Evolutionary conservation across 805 yeast species (phyloP).

Genomic region (Starmera dryadoides): DNA sequence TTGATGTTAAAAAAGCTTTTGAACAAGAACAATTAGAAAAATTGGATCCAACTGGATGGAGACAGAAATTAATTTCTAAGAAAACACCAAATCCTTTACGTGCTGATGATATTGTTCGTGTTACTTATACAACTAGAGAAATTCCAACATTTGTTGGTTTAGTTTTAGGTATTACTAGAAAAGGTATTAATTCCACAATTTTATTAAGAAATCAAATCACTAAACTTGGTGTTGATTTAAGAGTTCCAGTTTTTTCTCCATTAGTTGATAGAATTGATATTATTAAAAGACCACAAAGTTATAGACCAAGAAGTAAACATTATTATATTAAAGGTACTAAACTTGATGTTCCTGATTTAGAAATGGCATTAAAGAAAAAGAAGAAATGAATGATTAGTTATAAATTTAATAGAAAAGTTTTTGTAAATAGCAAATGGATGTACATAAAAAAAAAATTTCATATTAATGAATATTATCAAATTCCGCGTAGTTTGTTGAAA

Average conservation of each 20-base stretch:
- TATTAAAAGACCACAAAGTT: constrained; percentile 62
- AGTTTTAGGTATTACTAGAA: constrained; percentile 68
- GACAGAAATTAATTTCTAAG: constrained; percentile 46
- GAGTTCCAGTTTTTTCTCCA: constrained; percentile 79
- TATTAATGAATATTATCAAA: background rate
- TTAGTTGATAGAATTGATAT: constrained; percentile 70
- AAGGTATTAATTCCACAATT: constrained; percentile 67
- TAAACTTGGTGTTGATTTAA: constrained; percentile 78
- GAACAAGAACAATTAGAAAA: constrained; percentile 19
- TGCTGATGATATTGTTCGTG: constrained; percentile 78
- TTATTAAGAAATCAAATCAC: constrained; percentile 75
- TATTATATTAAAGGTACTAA: constrained; percentile 81
- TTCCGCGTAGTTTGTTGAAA: too few relatives aligned
- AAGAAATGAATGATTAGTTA: background rate
- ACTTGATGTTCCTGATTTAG: constrained; percentile 70
- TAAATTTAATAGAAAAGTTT: too few relatives aligned
- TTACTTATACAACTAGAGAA: constrained; percentile 49
- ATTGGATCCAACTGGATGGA: constrained; percentile 69
- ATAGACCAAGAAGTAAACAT: constrained; percentile 77
- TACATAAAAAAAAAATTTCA: too few relatives aligned
- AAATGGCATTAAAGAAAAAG: constrained; percentile 12
- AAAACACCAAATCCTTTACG: constrained; percentile 44
- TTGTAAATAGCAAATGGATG: too few relatives aligned
- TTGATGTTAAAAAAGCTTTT: constrained; percentile 2
- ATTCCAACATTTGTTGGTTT: constrained; percentile 72